Evolutionary conservation across 192 early-diverging fungal species (phyloP).

Genomic region (Pilaira anomala): DNA sequence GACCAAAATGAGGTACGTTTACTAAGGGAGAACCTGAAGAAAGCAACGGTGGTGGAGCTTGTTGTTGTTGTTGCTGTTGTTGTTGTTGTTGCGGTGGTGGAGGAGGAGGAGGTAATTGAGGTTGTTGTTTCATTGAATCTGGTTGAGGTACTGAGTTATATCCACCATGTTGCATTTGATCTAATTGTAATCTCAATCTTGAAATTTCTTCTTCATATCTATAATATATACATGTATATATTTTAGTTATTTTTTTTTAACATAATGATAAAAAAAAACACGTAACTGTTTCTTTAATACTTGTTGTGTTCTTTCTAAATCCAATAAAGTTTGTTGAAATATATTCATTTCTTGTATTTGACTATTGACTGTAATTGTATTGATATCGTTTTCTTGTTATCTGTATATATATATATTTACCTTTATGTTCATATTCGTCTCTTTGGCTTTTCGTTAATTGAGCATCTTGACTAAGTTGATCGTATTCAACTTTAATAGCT

Average conservation of each 20-base stretch:
- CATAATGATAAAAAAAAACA: neutral
- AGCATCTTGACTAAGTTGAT: slow-evolving; percentile 72
- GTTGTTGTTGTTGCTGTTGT: slow-evolving; percentile 35
- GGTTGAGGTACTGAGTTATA: neutral
- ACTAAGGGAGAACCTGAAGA: slow-evolving; percentile 45
- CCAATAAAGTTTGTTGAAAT: slow-evolving; percentile 73
- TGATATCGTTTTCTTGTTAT: neutral
- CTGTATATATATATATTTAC: slow-evolving; percentile 46
- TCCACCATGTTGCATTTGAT: slow-evolving; percentile 39
- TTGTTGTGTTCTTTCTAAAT: slow-evolving; percentile 80
- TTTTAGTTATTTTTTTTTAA: neutral
- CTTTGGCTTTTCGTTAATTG: slow-evolving; percentile 68
- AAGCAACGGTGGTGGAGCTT: slow-evolving; percentile 60
- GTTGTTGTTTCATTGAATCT: slow-evolving; percentile 21
- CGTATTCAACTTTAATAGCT: slow-evolving; percentile 74
- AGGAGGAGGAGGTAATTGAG: slow-evolving; percentile 29
- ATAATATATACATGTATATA: neutral
- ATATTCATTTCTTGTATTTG: slow-evolving; percentile 80
- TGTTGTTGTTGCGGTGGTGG: neutral
- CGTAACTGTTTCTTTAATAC: slow-evolving; percentile 73
- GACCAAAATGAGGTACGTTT: slow-evolving; percentile 1
- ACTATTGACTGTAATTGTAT: slow-evolving; percentile 48
- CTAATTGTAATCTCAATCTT: slow-evolving; percentile 78
- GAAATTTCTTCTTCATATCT: slow-evolving; percentile 83
- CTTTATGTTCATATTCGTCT: slow-evolving; percentile 86